These are phyloP conservation scores for Glycine soja DNA, from an alignment of 306 rosid genomes.

Conservation along the genomic window DNA sequence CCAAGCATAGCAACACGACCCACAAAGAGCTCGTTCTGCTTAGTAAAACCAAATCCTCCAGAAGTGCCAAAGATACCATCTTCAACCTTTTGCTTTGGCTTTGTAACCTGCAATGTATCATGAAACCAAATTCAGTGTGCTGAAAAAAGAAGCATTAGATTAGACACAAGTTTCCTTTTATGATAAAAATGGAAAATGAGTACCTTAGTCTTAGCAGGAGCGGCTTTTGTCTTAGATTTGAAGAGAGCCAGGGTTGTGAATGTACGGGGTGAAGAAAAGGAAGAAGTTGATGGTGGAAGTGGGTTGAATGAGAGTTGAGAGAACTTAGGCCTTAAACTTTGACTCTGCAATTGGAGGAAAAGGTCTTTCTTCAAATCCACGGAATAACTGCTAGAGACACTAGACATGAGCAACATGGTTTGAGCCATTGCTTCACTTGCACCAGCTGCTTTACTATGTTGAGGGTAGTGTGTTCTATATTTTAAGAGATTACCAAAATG, in stretches of 20 bases:
- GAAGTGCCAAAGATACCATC: constrained; percentile 95
- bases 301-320: constrained; percentile 60
- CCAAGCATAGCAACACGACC: constrained; percentile 99
- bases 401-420: constrained; percentile 80
- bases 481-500: constrained; percentile 32
- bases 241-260: constrained; percentile 70
- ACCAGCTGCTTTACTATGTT: neutral
- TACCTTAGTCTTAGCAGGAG: constrained; percentile 68
- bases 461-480: neutral
- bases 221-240: constrained; percentile 83
- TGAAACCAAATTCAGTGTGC: constrained; percentile 1
- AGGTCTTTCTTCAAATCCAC: constrained; percentile 64
- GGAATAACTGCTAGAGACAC: constrained; percentile 64
- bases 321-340: constrained; percentile 67
- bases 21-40: constrained; percentile 96
- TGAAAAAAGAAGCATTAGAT: constrained; percentile 10
- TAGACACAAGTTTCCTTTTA: neutral
- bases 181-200: neutral
- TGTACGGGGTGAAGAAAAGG: constrained; percentile 44
- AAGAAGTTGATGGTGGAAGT: constrained; percentile 51
- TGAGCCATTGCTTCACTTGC: constrained; percentile 71
- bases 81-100: constrained; percentile 84
- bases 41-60: constrained; percentile 96
- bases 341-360: constrained; percentile 61
- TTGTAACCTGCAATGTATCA: constrained; percentile 56